Percentiles rank a stretch among this genome's conserved stretches.
Evolutionary conservation across 2,329 filamentous ascomycete species (phyloP).

Genomic region (Neobulgaria alba): DNA sequence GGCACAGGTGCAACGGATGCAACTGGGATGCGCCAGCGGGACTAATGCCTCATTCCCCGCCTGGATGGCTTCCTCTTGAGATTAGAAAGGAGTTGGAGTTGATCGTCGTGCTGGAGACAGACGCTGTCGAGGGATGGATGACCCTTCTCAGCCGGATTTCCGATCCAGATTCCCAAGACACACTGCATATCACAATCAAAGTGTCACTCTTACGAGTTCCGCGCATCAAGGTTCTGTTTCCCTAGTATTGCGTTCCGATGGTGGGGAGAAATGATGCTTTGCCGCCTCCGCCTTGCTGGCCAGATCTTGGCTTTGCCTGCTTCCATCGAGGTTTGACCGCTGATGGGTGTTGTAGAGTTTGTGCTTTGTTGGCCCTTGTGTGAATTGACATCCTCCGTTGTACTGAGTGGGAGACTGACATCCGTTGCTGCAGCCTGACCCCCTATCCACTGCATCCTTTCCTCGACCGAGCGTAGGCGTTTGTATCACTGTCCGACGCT

Average conservation of each 20-base stretch:
- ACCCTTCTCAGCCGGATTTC: conserved; percentile 7
- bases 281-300: conserved; percentile 1
- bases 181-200: conserved; percentile 1
- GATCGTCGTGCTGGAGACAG: too few species aligned
- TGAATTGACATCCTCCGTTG: conserved; percentile 3
- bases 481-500: too few species aligned
- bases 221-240: conserved; percentile 1
- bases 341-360: too few species aligned
- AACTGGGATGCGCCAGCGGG: too few species aligned
- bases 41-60: too few species aligned
- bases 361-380: conserved; percentile 4
- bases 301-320: background rate
- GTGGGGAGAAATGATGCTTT: background rate
- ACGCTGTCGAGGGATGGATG: conserved; percentile 2
- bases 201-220: conserved; percentile 4
- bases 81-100: too few species aligned
- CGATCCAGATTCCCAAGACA: too few species aligned
- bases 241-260: background rate
- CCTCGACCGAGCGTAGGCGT: too few species aligned
- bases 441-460: background rate
- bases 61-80: too few species aligned
- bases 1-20: too few species aligned
- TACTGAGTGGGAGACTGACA: conserved; percentile 4
- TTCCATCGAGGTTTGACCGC: too few species aligned
- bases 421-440: conserved; percentile 6